Evolutionary conservation across 331 rosid genomes (phyloP), one percentile per base, ranked within the genome.

Genomic region (Saraca asoca): DNA sequence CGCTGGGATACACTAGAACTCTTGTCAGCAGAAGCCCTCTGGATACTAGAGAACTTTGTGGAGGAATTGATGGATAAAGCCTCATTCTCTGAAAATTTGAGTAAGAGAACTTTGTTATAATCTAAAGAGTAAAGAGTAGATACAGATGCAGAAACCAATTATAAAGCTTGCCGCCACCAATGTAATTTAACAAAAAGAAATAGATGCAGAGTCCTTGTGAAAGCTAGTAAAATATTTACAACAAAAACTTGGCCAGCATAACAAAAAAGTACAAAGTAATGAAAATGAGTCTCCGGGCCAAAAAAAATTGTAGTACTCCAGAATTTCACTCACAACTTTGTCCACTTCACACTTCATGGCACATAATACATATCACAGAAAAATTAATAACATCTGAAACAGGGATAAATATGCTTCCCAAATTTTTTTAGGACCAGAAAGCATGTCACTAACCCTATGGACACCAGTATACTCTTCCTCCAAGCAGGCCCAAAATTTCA

Each of bases 81-180:
- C 63, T 52, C 75, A 46, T 70, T 75, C 52, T 56, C 92, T 87
- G 82, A 80, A 80, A 74, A 76, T 69, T 63, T 60, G 69, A 72
- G 73, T 45, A 59, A 64, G 58, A 70, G 37, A 73, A 44, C 68
- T 42, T 39, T 54, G 62, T 69, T 12, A 56, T 73, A 60, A 70
- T 67, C 58, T 52, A 42, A 20, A 41, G 54, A 51, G 15, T 41
- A 50, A 56, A 37, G 35, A 43, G 50, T 45, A 57, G 12, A 54
- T 56, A 17, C 6, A 19, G 2, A 29, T 63, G 60, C 75, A 64
- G 64, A 41, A 24, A 33, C 58, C 58, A 62, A 60, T 17, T 42
- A 50, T 48, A 74, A 50, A 55, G 57, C 58, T 50, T 46, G 58
- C 33, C 14, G 43, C 62, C 58, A 53, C 57, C 63, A 54, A 72